These are phyloP conservation scores for Pseudevernia furfuracea DNA, from an alignment of 495 filamentous ascomycete species.

Conservation along the genomic window DNA sequence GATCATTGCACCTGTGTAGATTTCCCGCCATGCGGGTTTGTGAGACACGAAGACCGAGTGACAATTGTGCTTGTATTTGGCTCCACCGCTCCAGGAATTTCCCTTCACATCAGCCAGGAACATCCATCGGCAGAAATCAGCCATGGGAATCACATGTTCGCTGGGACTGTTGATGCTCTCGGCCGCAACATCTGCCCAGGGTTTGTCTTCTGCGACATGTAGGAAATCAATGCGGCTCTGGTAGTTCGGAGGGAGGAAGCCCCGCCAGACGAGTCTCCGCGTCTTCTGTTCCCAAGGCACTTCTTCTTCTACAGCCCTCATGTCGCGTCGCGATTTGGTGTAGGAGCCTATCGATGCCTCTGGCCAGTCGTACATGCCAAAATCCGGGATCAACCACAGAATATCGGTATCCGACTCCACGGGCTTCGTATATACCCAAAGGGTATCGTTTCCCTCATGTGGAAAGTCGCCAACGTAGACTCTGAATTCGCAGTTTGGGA, in stretches of 20 bases:
- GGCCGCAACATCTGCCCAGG: not conserved
- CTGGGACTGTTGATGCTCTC: not conserved
- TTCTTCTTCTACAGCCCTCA: not conserved
- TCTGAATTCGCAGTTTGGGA: not conserved
- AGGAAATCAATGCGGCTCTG: not conserved
- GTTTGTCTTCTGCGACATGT: not conserved
- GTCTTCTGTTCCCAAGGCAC: not conserved
- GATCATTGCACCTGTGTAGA: constrained; percentile 35
- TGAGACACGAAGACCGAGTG: constrained; percentile 48
- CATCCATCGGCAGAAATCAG: constrained; percentile 55
- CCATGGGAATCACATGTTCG: constrained; percentile 29
- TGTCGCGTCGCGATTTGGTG: not conserved
- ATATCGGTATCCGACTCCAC: not conserved
- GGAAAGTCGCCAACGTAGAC: not conserved
- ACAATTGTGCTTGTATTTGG: constrained; percentile 55
- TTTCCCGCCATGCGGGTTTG: constrained; percentile 36
- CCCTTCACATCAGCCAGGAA: constrained; percentile 54
- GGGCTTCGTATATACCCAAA: not conserved
- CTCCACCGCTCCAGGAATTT: constrained; percentile 48
- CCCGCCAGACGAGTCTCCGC: not conserved
- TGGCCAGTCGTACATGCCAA: not conserved
- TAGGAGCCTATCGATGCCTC: not conserved
- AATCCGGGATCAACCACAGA: not conserved
- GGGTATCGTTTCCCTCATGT: not conserved
- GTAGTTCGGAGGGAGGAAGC: not conserved